Evolutionary conservation across 2,329 filamentous ascomycete species (phyloP), one percentile per base, ranked within the genome.

Genomic region (Annulohypoxylon truncatum): DNA sequence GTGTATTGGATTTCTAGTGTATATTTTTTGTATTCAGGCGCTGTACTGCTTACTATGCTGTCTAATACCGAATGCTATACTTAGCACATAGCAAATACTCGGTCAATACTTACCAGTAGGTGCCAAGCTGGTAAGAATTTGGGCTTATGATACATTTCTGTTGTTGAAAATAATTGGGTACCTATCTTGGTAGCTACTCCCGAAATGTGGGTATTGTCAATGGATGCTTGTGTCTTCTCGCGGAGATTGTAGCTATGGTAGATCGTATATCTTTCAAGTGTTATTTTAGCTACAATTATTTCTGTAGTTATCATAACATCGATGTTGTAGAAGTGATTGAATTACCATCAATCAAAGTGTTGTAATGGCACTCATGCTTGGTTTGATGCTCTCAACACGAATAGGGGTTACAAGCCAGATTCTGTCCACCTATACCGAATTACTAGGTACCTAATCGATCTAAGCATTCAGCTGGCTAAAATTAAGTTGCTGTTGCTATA

Each of bases 21-120:
- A n/a, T n/a, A n/a, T n/a, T 38, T 56, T 44, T 24, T 44, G n/a
- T 35, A 22, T 28, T 46, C 13, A n/a, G 13, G 20, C 33, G 47
- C 22, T 10, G 29, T 7, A 10, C 4, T 35, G 53, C 53, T 56
- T 56, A 56, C 53, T 56, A 28, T 35, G 40, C 28, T 15, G 13
- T 56, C 35, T 35, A 26, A 10, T 42, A 29, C 10, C 40, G n/a
- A 20, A 20, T 28, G 12, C 22, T 54, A 54, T 42, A 54, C 51
- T 42, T 54, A 54, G 22, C 35, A 29, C 35, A 42, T 2, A 24
- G 3, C 20, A 3, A 33, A 35, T 51, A 5, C 15, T 29, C 29
- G 13, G 15, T 35, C 33, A 18, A 10, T 52, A 20, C 24, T 4
- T 15, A n/a, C 24, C 2, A 13, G 18, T n/a, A 13, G 29, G 5